Evolutionary conservation across 495 filamentous ascomycete genomes (phyloP), one percentile per base, ranked within the genome.

Genomic region (Aspergillus nidulans): DNA sequence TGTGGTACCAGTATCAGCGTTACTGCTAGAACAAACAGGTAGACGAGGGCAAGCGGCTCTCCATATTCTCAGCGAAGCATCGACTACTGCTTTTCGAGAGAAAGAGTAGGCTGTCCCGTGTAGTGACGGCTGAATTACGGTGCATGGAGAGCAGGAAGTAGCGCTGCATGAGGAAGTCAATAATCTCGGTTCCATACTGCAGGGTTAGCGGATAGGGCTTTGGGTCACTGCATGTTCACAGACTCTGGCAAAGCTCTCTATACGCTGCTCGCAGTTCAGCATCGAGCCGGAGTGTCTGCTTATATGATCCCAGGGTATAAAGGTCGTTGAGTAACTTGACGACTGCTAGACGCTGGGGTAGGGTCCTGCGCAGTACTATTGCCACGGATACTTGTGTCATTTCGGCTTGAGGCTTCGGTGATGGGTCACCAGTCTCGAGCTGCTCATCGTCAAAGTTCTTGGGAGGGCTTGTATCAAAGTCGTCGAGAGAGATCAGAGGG

Each of bases 401-500:
- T 7, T 57, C 50, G 19, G 58, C 32, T 45, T 76, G 67, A 3
- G 68, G 63, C n/a, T 67, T 69, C 16, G 66, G 49, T 1, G 58
- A 43, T 1, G 62, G 50, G 20, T 66, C 54, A 0, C 63, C 36
- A 41, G 8, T 23, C 13, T 45, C 42, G 7, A 45, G 55, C 12
- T 70, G 59, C 0, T 77, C 71, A 32, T 72, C 69, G 18, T 68
- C 60, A 18, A 77, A 74, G 41, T 84, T 84, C 0, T 66, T 65
- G 4, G 81, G 81, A 3, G 76, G 72, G 4, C 70, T 59, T 0
- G 81, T 82, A 50, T 85, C 80, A 40, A 76, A 84, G 56, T 85
- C 80, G 4, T 72, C 59, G 0, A 72, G 32, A 0, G 75, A 68
- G 10, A 85, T 36, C 10, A 82, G 61, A 2, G 79, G 76, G 7